Evolutionary conservation across 805 yeast species (phyloP).

Genomic region (Lipomyces kockii): DNA sequence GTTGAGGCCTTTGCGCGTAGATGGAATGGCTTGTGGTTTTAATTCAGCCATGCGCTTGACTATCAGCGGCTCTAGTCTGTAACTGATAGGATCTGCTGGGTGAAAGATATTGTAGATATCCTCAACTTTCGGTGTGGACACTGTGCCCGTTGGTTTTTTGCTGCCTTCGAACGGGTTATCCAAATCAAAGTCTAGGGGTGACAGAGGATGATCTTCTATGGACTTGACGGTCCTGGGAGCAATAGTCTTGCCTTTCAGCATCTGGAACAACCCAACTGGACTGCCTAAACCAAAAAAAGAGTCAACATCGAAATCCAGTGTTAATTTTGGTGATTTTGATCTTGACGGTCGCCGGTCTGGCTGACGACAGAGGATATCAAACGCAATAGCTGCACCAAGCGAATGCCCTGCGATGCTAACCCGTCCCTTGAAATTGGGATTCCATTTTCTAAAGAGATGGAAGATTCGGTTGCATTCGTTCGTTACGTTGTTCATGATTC

Average conservation of each 20-base stretch:
- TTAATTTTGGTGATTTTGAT: neutral
- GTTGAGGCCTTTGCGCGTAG: constrained; percentile 50
- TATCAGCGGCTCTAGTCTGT: constrained; percentile 85
- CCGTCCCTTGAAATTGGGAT: constrained; percentile 78
- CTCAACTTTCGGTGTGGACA: constrained; percentile 55
- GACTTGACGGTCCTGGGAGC: constrained; percentile 36
- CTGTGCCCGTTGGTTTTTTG: neutral
- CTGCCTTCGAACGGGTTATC: constrained; percentile 26
- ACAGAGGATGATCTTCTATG: constrained; percentile 10
- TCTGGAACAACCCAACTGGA: constrained; percentile 84
- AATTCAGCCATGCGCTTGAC: constrained; percentile 52
- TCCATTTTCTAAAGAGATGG: constrained; percentile 58
- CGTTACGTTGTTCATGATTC: constrained; percentile 66
- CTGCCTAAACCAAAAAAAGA: constrained; percentile 84
- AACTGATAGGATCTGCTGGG: constrained; percentile 90
- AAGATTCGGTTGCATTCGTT: constrained; percentile 67
- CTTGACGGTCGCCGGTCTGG: constrained; percentile 37
- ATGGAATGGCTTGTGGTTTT: constrained; percentile 64
- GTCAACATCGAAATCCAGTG: constrained; percentile 70
- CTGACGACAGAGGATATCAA: constrained; percentile 69
- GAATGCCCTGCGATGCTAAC: constrained; percentile 91
- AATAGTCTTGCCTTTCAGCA: constrained; percentile 69
- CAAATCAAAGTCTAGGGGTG: constrained; percentile 25
- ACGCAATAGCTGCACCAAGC: constrained; percentile 80
- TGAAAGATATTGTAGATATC: constrained; percentile 83